Evolutionary conservation across 129 eudicot genomes (phyloP).

Genomic region (sunflower (Helianthus annuus)): DNA sequence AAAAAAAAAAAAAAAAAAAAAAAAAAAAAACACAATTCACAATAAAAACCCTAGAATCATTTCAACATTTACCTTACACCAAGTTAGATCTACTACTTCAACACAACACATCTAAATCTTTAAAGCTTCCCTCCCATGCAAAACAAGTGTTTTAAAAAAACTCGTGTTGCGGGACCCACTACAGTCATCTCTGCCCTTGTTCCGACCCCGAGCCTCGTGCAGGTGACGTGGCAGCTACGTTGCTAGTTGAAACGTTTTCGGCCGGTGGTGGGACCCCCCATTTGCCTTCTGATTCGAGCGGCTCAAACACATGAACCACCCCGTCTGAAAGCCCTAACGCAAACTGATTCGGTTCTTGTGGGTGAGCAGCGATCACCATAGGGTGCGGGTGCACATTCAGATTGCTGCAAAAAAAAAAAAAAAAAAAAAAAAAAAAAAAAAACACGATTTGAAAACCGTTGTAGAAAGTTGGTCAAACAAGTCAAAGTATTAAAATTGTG

Average conservation of each 20-base stretch:
- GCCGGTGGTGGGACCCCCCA: constrained; percentile 80
- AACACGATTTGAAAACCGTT: background rate
- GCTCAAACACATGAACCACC: constrained; percentile 82
- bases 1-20: background rate
- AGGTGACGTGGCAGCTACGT: constrained; percentile 61
- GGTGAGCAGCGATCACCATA: constrained; percentile 83
- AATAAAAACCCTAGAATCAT: constrained; percentile 21
- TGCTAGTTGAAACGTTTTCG: constrained; percentile 67
- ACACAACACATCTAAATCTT: constrained; percentile 23
- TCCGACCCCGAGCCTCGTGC: constrained; percentile 70
- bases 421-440: background rate
- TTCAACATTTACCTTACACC: constrained; percentile 19
- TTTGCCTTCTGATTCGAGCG: constrained; percentile 89
- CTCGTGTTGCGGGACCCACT: constrained; percentile 34
- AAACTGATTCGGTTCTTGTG: constrained; percentile 84
- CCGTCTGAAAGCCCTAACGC: constrained; percentile 92
- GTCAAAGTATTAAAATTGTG: background rate
- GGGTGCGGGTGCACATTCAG: constrained; percentile 87
- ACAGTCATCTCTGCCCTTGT: constrained; percentile 67
- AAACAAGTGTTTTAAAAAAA: constrained; percentile 36
- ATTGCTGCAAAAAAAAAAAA: constrained; percentile 42
- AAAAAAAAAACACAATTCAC: constrained; percentile 11
- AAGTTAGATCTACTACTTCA: constrained; percentile 37
- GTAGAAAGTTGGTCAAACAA: background rate
- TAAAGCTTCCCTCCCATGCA: constrained; percentile 19